Evolutionary conservation across 2,329 filamentous ascomycete genomes (phyloP), one percentile per base, ranked within the genome.

Genomic region (Exophiala viscosa): DNA sequence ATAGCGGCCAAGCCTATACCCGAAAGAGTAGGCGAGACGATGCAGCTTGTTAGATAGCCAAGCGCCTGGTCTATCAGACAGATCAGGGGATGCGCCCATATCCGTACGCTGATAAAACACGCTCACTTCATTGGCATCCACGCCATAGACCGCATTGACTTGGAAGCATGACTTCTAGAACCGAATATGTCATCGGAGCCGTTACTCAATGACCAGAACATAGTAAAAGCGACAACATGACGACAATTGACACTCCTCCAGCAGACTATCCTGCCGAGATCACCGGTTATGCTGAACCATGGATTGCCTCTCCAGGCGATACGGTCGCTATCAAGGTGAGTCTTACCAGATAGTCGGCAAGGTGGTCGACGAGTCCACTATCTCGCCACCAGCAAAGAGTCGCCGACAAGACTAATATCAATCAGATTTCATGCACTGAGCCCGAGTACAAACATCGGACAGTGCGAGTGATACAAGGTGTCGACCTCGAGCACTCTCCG

Each of bases 391-490:
- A 13, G 34, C 7, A 33, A 36, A 5, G 34, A 36, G 14, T 13
- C 6, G 34, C 34, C 5, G 34, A 36, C 34, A 28, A 28, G 5
- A 7, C 23, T 28, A 4, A 28, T 36, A 4, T 36, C 3, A 10
- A 10, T 6, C 9, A 58, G 55, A 41, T 58, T 3, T 58, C 55
- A 14, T 55, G 33, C 13, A 58, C 55, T 17, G 55, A 55, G 32
- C 41, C 52, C 5, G 43, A 54, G 20, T 58, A 55, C 32, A 20
- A 33, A 15, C 44, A 54, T 45, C 23, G 41, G 8, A 41, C 45
- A 4, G 55, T 58, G 7, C 36, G 55, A 10, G 28, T 58, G n/a
- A 58, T 58, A 11, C 55, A 58, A 34, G 49, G 55, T 2, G 31
- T 55, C 8, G 40, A 58, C 18, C 5, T 57, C 5, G 23, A 39